Percentiles rank a stretch among this genome's conserved stretches.
Evolutionary conservation across 2,329 filamentous ascomycete species (phyloP).

Genomic region (Penicillium hordei): DNA sequence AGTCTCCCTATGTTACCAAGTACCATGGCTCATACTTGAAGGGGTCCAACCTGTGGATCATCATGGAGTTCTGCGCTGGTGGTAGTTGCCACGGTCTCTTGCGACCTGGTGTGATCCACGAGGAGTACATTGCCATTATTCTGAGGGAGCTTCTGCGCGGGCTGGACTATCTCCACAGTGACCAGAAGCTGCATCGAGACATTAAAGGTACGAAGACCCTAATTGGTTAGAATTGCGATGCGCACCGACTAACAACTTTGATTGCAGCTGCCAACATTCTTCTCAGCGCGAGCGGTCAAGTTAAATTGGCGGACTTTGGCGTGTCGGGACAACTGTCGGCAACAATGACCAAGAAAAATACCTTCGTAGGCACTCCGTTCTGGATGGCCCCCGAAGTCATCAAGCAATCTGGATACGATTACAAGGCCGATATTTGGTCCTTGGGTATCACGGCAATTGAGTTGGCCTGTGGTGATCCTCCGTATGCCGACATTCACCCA

Average conservation of each 20-base stretch:
- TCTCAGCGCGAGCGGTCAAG: slow-evolving; percentile 84
- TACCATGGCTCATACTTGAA: slow-evolving; percentile 98
- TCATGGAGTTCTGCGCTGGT: slow-evolving; percentile 98
- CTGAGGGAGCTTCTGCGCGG: slow-evolving; percentile 85
- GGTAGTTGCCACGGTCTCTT: slow-evolving; percentile 94
- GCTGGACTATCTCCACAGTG: slow-evolving; percentile 86
- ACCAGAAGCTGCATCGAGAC: slow-evolving; percentile 94
- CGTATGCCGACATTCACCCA: slow-evolving; percentile 93
- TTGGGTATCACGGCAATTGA: slow-evolving; percentile 92
- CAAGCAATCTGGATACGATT: slow-evolving; percentile 95
- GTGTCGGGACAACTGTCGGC: slow-evolving; percentile 94
- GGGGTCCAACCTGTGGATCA: slow-evolving; percentile 95
- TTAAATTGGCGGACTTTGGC: slow-evolving; percentile 95
- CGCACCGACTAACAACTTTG: slow-evolving; percentile 16
- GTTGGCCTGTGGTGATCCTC: slow-evolving; percentile 85
- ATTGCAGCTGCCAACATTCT: slow-evolving; percentile 82
- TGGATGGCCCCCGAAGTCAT: slow-evolving; percentile 99
- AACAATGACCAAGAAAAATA: slow-evolving; percentile 99
- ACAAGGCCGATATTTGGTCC: slow-evolving; percentile 98
- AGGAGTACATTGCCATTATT: slow-evolving; percentile 97
- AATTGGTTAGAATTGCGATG: background rate
- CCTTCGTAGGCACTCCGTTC: slow-evolving; percentile 95
- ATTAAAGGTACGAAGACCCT: slow-evolving; percentile 69
- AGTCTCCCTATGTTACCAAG: slow-evolving; percentile 94
- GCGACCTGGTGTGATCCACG: slow-evolving; percentile 86